phyloP scores from a whole-genome alignment of 1,284 basidiomycete genomes.

The Rhodotorula sp. region DNA sequence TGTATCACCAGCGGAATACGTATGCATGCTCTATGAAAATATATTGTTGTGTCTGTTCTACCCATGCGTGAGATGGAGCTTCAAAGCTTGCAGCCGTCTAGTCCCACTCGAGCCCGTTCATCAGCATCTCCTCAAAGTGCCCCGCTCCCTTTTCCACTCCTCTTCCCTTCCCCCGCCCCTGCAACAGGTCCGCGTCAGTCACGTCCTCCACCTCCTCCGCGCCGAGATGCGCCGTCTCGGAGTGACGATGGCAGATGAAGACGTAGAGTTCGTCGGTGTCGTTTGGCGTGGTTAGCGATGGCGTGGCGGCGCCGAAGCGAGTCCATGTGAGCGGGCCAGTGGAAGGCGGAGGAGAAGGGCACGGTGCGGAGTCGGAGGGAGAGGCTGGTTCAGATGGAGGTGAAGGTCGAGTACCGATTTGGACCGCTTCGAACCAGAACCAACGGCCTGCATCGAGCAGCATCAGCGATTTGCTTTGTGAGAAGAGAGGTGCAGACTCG shows the following conservation, averaged over 20 bases:
- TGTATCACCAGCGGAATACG: no score
- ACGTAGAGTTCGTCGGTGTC: slow-evolving; percentile 58
- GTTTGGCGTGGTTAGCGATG: background rate
- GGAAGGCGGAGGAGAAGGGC: slow-evolving; percentile 30
- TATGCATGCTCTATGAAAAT: no score
- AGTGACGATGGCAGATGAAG: slow-evolving; percentile 61
- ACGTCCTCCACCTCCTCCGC: slow-evolving; percentile 58
- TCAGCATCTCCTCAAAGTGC: slow-evolving; percentile 65
- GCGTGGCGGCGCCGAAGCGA: slow-evolving; percentile 28
- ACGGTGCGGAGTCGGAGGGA: background rate
- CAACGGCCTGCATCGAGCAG: slow-evolving; percentile 51
- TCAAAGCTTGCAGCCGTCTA: background rate
- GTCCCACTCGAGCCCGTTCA: slow-evolving; percentile 46
- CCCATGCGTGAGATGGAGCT: background rate
- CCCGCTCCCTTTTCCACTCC: slow-evolving; percentile 58
- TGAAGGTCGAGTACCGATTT: slow-evolving; percentile 45
- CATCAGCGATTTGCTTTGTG: background rate
- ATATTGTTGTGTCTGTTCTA: no score
- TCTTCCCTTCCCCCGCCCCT: slow-evolving; percentile 55
- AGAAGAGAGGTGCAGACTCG: no score
- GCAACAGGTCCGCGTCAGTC: slow-evolving; percentile 58
- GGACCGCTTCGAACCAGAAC: slow-evolving; percentile 69
- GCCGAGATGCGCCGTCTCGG: slow-evolving; percentile 14
- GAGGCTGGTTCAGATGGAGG: background rate
- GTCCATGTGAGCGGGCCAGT: slow-evolving; percentile 6